Conservation (phyloP, 2,329 filamentous ascomycete species). For the Penicillium polonicum region DNA sequence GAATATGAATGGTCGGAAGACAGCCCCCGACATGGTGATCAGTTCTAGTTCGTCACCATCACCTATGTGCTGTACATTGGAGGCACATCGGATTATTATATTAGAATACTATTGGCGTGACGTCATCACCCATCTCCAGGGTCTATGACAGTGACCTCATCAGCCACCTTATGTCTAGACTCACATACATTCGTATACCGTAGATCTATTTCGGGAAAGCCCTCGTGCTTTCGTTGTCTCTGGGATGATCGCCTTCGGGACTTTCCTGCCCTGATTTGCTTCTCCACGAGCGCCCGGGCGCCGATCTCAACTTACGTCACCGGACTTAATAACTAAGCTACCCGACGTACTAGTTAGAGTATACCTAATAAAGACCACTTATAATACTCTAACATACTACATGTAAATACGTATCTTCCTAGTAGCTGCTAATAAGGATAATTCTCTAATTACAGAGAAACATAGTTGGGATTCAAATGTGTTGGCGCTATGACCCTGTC, state of each 20-base stretch:
- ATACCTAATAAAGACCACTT: background rate
- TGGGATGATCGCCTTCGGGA: background rate
- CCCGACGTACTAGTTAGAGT: background rate
- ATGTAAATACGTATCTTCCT: background rate
- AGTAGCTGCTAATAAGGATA: background rate
- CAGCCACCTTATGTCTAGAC: background rate
- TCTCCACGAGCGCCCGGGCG: background rate
- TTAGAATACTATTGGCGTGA: background rate
- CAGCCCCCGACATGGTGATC: background rate
- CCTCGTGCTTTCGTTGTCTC: background rate
- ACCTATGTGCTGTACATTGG: background rate
- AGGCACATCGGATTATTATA: background rate
- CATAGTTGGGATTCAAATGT: background rate
- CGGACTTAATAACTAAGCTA: background rate
- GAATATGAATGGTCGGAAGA: conserved; percentile 1
- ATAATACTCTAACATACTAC: too few species aligned
- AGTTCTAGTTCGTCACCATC: conserved; percentile 4
- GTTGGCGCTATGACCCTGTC: background rate
- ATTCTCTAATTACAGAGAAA: background rate
- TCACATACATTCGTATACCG: background rate
- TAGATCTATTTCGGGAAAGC: background rate
- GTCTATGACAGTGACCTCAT: background rate
- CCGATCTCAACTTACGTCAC: background rate
- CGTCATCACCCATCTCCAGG: background rate
- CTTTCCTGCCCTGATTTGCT: background rate